Evolutionary conservation across 371 early-diverging fungal species (phyloP), one percentile per base, ranked within the genome.

Genomic region (Umbelopsis sp.): DNA sequence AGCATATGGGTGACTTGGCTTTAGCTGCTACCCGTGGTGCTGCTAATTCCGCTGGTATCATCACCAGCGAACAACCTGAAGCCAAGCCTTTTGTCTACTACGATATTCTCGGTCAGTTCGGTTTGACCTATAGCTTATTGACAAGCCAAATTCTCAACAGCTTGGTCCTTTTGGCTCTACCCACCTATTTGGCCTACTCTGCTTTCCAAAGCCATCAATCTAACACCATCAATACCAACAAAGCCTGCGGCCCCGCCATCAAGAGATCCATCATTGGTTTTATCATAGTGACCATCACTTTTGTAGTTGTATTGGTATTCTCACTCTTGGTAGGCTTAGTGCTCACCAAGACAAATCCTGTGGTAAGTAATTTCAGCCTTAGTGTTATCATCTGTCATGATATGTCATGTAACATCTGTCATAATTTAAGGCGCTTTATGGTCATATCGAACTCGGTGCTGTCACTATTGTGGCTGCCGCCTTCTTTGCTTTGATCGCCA

Each of bases 1-100:
- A 89, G 48, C 84, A 89, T 69, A 90, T 92, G 90, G 92, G 92
- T 3, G 75, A 77, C 48, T 80, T 87, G 20, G 77, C 79, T 2
- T 71, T 92, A 14, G 69, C 68, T 14, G 72, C 80, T 24, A 51
- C 80, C 10, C 78, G 76, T 1, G 75, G 68, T 32, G 80, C 86
- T 50, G 84, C 78, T 14, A 48, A 75, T 44, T 29, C 22, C 16
- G 70, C 63, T 24, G 63, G 65, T 4, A 66, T 44, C 11, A n/a
- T 73, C 8, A 74, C 80, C 18, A 74, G 74, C 16, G 73, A 73
- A 20, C 74, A 77, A 62, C 65, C 79, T 35, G 70, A 75, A 41
- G 52, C 63, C 3, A 75, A 75, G 24, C 57, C 78, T 12, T 76
- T 81, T 52, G 71, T 86, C 18, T 85, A 83, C 50, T 88, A 77